Evolutionary conservation across 2,329 filamentous ascomycete genomes (phyloP), one percentile per base, ranked within the genome.

Genomic region (Nemania sp.): DNA sequence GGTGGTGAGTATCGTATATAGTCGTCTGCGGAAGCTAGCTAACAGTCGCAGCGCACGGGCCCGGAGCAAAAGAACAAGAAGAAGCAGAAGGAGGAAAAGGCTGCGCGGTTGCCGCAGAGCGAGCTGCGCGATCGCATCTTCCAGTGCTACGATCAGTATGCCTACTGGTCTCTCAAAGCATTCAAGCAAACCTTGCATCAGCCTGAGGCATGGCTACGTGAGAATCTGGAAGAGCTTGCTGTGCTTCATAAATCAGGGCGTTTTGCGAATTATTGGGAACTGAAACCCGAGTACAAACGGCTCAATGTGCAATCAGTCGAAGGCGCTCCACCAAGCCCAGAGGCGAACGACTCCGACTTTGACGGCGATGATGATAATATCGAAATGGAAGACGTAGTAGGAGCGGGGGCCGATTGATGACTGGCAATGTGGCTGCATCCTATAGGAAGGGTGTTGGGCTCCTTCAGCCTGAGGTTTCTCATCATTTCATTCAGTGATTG

Each of bases 141-240:
- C 77, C 76, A 81, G 43, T 88, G 86, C 68, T 99, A 97, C 83
- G 83, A 86, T 52, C 78, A 88, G 66, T 96, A 89, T 78, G 86
- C 87, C 64, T 97, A 94, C 73, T 99, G 93, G 92, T 86, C 89
- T n/a, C 89, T 97, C 79, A 92, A 90, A 68, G 84, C 88, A 5
- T 82, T 99, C 63, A 90, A 91, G 60, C 80, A 84, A 45, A 77
- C 81, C 56, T 82, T 95, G 33, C 83, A 86, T 55, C 94, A 99
- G 73, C 94, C 94, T 1, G 94, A 97, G 70, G 86, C 88, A n/a
- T 97, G 92, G 71, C 82, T 99, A 57, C 91, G 93, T 49, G 84
- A 94, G 68, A 88, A 86, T 1, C 75, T 99, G 62, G 88, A 92
- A 59, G 86, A 91, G 67, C 83, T 97, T 55, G 93, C 91, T 0